Base-by-base conservation (phyloP, 2,329 filamentous ascomycete species). In the Colletotrichum sp. region DNA sequence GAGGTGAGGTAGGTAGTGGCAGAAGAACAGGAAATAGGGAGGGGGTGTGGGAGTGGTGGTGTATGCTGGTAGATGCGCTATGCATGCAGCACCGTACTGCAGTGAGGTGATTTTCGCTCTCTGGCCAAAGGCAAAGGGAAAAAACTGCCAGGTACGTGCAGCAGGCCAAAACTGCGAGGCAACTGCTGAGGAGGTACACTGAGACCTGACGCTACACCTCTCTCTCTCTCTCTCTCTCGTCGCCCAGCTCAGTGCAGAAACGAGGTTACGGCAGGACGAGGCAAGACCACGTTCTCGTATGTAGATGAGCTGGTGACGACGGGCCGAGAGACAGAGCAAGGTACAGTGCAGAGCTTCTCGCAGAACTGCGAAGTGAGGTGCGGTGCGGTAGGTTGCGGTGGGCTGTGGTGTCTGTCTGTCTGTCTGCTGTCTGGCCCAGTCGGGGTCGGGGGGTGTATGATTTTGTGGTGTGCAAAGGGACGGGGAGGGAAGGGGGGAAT, bases 51-150 rank as follows among this genome's bases (percentile, higher is more conserved):
- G 57, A 69, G 59, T 71, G 71, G 74, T 76, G 19, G 39, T 39
- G 65, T 76, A 74, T 76, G 74, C 71, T 65, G 39, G 59, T 64
- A 66, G 64, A 55, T 75, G 74, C 71, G 71, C 74, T 76, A 70
- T 76, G 74, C 74, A 75, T 71, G 74, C 71, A 76, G 74, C 59
- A 74, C 64, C 27, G 57, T 55, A 76, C 62, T 55, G 61, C 52
- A 76, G 74, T 76, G 74, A 76, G 74, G 74, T 76, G 74, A 69
- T 76, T 76, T 76, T 76, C 29, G 63, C 65, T 76, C 49, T 70
- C 49, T 70, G 44, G 71, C 52, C 27, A 44, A 59, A 32, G 64
- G 39, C 15, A 32, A 61, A 69, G 55, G 52, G 34, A 36, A 75
- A 72, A 78, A 72, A 77, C 80, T 81, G 79, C 79, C 44, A 52